phyloP scores from a whole-genome alignment of 2,329 filamentous ascomycete species.

The Penicillium sp. region DNA sequence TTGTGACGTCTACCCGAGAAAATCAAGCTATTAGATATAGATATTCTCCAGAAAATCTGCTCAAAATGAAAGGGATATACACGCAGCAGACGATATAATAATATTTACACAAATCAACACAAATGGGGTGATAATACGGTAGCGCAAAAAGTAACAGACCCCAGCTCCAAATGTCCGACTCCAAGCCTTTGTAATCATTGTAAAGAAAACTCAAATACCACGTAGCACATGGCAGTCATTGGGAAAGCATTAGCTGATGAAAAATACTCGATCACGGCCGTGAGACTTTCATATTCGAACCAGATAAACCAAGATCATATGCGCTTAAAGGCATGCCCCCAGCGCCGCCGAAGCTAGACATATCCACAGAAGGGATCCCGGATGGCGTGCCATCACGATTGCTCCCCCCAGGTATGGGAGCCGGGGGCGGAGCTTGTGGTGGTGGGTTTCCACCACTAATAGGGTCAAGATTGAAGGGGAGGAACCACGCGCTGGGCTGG shows the following conservation, averaged over 20 bases:
- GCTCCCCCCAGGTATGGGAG: conserved; percentile 12
- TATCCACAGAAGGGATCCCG: conserved; percentile 9
- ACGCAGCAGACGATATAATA: neutral
- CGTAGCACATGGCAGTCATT: conserved; percentile 16
- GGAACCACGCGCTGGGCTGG: conserved; percentile 73
- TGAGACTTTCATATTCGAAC: conserved; percentile 19
- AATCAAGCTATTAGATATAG: neutral
- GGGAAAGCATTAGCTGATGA: neutral
- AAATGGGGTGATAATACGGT: neutral
- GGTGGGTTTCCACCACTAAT: conserved; percentile 21
- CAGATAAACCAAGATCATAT: conserved; percentile 30
- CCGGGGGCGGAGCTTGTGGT: conserved; percentile 10
- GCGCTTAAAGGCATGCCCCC: conserved; percentile 27
- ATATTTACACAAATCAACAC: conserved; percentile 4
- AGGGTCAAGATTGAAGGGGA: conserved; percentile 88
- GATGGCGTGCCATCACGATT: conserved; percentile 4
- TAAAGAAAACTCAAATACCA: conserved; percentile 14
- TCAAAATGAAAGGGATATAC: conserved; percentile 1
- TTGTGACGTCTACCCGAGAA: neutral
- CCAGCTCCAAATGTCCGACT: conserved; percentile 4
- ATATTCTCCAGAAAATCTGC: neutral
- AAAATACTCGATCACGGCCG: conserved; percentile 11
- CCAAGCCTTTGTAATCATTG: conserved; percentile 7
- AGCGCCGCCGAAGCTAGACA: conserved; percentile 24
- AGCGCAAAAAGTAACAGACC: conserved; percentile 5